Evolutionary conservation across 176 grass and related monocot genomes (phyloP), one percentile per base, ranked within the genome.

Genomic region (Zoysia japonica): DNA sequence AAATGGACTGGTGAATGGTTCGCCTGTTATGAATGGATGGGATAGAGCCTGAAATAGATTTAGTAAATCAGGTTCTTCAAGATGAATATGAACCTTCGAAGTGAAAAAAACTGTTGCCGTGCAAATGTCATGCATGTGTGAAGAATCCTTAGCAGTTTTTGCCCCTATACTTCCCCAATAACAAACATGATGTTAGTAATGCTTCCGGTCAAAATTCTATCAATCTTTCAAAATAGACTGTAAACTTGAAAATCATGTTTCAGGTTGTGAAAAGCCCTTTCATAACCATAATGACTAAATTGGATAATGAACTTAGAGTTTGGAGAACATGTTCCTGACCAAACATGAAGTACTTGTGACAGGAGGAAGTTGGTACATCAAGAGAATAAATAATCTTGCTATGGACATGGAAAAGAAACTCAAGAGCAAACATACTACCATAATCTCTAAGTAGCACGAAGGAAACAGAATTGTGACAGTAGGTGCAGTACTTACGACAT

Each of bases 1-100:
- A 75, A 91, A 96, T 42, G 90, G 86, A 85, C 82, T 61, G 10
- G 45, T 93, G 47, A 96, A 95, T 12, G 86, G 74, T 76, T 96
- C 84, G 1, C 92, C 96, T 79, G 92, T 99, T 74, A 96, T 84
- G 78, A 99, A 99, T 64, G 96, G 96, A 90, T 99, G 96, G 70
- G 35, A 67, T 51, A 86, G 80, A 75, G 92, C 92, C 96, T 98
- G 88, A 98, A 89, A 95, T 43, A 76, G 64, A 44, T 46, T 74
- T 65, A 28, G 28, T 28, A 28, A 28, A 28, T 28, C 28, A 28
- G 28, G 28, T 28, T 28, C 28, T 28, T 28, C 28, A 28, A 28
- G 28, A 28, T 28, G 28, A 28, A 28, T 0, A 28, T 28, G 28
- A 28, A 28, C 28, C 28, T 28, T 28, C 28, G 0, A 28, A 28